phyloP scores from a whole-genome alignment of 441 rosid species.

The Geranium incanum region DNA sequence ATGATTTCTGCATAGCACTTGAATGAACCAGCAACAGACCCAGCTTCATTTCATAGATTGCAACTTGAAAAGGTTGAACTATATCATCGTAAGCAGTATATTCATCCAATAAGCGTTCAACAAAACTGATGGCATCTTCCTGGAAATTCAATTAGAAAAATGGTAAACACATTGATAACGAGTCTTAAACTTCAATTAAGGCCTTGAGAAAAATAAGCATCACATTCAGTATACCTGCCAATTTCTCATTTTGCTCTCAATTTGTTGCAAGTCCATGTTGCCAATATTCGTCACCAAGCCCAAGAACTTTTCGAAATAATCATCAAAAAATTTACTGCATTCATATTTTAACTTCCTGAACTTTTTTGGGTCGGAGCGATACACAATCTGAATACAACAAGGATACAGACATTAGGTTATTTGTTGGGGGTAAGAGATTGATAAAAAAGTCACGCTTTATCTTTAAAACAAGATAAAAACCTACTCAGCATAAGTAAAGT shows the following conservation, averaged over 20 bases:
- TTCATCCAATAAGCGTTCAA: conserved; percentile 54
- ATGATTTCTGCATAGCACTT: conserved; percentile 36
- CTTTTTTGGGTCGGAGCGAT: conserved; percentile 60
- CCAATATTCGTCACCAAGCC: conserved; percentile 34
- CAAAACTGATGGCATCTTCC: conserved; percentile 68
- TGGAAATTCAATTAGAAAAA: conserved; percentile 31
- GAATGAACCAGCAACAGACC: conserved; percentile 67
- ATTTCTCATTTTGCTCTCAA: conserved; percentile 50
- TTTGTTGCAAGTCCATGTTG: conserved; percentile 41
- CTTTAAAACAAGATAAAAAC: neutral
- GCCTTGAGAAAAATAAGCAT: neutral
- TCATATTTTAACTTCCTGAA: conserved; percentile 60
- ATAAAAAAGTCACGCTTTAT: neutral
- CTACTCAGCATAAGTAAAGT: neutral
- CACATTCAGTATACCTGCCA: conserved; percentile 65
- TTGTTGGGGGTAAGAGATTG: neutral
- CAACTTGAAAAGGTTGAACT: conserved; percentile 88
- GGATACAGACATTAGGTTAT: neutral
- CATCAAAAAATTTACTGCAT: conserved; percentile 52
- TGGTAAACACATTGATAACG: neutral
- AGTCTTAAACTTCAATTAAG: neutral
- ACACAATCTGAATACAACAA: conserved; percentile 55
- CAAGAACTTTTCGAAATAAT: conserved; percentile 28
- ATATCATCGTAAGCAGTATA: conserved; percentile 66
- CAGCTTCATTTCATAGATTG: conserved; percentile 83